A percentile compares a stretch with the other conserved stretches of the same genome.
Evolutionary conservation across 257 asterid species (phyloP).

Genomic region (Solanum chiquidenum): DNA sequence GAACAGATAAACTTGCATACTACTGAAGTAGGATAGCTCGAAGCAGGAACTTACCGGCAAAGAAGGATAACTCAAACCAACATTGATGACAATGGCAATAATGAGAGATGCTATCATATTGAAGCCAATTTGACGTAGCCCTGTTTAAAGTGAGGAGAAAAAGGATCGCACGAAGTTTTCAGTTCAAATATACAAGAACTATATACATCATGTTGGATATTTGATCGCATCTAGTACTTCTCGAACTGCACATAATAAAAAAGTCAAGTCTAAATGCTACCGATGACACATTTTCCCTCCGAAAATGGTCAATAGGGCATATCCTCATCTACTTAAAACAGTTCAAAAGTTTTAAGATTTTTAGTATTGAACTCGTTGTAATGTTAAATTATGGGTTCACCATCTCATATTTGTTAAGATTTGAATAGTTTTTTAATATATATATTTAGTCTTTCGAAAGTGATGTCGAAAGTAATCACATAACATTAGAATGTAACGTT

Average conservation of each 20-base stretch:
- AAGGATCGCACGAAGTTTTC: background rate
- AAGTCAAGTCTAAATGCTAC: background rate
- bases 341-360: background rate
- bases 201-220: background rate
- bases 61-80: slow-evolving; percentile 57
- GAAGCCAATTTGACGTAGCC: slow-evolving; percentile 67
- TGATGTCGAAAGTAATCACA: background rate
- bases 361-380: background rate
- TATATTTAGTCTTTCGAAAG: too few species aligned
- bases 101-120: slow-evolving; percentile 49
- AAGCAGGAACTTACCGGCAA: slow-evolving; percentile 50
- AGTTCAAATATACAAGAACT: background rate
- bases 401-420: background rate
- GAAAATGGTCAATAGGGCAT: background rate
- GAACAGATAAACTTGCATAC: background rate
- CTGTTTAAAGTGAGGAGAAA: slow-evolving; percentile 1
- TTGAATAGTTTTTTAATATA: too few species aligned
- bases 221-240: background rate
- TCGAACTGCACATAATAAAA: background rate
- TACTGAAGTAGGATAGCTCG: background rate
- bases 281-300: background rate
- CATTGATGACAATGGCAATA: slow-evolving; percentile 38
- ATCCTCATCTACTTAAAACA: background rate
- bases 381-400: background rate
- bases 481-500: background rate